Evolutionary conservation across 352 stramenopile genomes (phyloP), one percentile per base, ranked within the genome.

Genomic region (Peronospora belbahrii): DNA sequence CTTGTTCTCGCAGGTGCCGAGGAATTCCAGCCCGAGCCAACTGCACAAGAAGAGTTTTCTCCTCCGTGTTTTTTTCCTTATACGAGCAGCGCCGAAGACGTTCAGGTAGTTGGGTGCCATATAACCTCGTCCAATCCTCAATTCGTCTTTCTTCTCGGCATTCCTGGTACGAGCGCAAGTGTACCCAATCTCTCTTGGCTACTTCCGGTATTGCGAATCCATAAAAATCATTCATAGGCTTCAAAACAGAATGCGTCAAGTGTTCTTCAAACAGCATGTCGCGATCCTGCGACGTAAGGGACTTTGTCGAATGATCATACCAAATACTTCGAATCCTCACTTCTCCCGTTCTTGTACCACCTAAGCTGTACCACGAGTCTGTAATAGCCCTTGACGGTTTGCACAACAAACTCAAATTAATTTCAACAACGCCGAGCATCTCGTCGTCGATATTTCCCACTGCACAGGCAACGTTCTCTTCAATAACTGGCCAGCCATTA

Each of bases 111-210:
- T 83, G 52, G 0, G 65, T 59, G 4, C 59, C 65, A 36, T 88
- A 84, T 8, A 64, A 48, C 5, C 47, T 48, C 13, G 74, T 68
- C 79, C 79, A 90, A 33, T 85, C 67, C 17, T 70, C 59, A n/a
- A 85, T 47, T 4, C 79, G 79, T 19, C 71, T 70, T 33, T 82
- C 52, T 27, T 90, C 79, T 50, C 79, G 62, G 30, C 74, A 90
- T n/a, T 82, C 72, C 20, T 85, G 50, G 28, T 90, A 90, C 9
- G 74, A 85, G 11, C 62, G 60, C 45, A 90, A 61, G 40, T 90
- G 79, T 6, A 62, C 44, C 70, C 72, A 88, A 15, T 83, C 61
- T 15, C 56, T 41, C 6, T 56, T 42, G 7, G 54, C 56, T 14
- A 50, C 39, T 5, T 69, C 48, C 0, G 74, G 55, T 42, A 89